Conservation (phyloP, 2,329 filamentous ascomycete species). For the Exophiala phaeomuriformis region DNA sequence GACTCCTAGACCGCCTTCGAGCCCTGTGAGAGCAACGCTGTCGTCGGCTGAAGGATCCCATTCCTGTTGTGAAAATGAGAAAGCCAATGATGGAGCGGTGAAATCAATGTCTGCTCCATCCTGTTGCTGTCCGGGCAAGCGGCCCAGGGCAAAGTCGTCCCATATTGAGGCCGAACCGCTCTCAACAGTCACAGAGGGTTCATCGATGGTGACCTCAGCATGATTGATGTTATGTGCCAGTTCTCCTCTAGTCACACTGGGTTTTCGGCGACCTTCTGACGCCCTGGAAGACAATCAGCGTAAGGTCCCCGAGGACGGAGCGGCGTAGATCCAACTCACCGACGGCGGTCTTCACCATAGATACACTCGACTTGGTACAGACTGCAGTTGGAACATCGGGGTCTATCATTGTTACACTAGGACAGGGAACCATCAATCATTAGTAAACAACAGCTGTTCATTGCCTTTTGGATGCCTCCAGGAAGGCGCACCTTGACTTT, state of each 20-base stretch:
- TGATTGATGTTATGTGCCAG: background rate
- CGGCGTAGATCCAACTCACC: background rate
- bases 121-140: background rate
- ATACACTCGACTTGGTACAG: conserved; percentile 8
- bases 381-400: conserved; percentile 8
- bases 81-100: background rate
- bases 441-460: background rate
- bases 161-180: background rate
- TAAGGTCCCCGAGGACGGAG: background rate
- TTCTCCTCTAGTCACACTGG: background rate
- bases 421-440: background rate
- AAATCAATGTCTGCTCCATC: background rate
- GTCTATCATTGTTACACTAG: conserved; percentile 6
- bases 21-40: background rate
- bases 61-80: background rate
- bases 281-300: background rate
- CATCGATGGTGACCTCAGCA: background rate
- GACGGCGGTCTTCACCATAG: conserved; percentile 4
- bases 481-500: conserved; percentile 2
- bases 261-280: background rate
- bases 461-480: background rate
- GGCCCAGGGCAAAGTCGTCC: background rate
- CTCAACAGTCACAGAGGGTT: background rate
- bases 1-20: background rate
- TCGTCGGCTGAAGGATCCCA: background rate